A percentile compares a stretch with the other conserved stretches of the same genome.
phyloP scores from a whole-genome alignment of 2,329 filamentous ascomycete genomes.

The Pseudopithomyces chartarum region DNA sequence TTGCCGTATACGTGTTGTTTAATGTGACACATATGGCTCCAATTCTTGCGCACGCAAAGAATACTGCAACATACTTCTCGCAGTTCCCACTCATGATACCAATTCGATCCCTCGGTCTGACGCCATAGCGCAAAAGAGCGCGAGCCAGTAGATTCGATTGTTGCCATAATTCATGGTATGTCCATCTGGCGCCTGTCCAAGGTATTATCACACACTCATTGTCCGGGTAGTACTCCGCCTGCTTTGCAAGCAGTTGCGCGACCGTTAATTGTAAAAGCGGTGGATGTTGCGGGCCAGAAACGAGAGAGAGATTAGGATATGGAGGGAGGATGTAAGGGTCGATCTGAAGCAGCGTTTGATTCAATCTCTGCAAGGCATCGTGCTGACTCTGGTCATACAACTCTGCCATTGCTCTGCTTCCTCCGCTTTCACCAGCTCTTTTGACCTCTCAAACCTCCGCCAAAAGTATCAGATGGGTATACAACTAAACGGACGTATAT shows the following conservation, averaged over 20 bases:
- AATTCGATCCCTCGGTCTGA: slow-evolving; percentile 70
- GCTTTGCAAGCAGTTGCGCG: slow-evolving; percentile 72
- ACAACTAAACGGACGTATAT: slow-evolving; percentile 17
- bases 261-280: slow-evolving; percentile 73
- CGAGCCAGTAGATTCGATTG: slow-evolving; percentile 47
- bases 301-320: slow-evolving; percentile 58
- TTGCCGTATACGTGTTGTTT: slow-evolving; percentile 81
- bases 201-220: slow-evolving; percentile 74
- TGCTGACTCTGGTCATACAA: slow-evolving; percentile 32
- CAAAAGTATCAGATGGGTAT: not conserved
- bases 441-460: not conserved
- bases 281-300: slow-evolving; percentile 71
- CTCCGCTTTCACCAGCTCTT: not conserved
- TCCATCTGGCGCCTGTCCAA: slow-evolving; percentile 77
- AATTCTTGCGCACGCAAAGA: slow-evolving; percentile 68
- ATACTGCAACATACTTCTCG: slow-evolving; percentile 65
- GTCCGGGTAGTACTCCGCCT: slow-evolving; percentile 67
- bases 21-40: slow-evolving; percentile 68
- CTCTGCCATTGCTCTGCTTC: slow-evolving; percentile 26
- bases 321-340: slow-evolving; percentile 45
- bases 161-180: slow-evolving; percentile 54
- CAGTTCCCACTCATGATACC: slow-evolving; percentile 74
- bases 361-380: slow-evolving; percentile 40
- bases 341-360: slow-evolving; percentile 45
- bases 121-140: slow-evolving; percentile 66